Percentiles rank a stretch among this genome's conserved stretches.
Evolutionary conservation across 768 basidiomycete genomes (phyloP).

Genomic region (Psilocybe subaeruginosa): DNA sequence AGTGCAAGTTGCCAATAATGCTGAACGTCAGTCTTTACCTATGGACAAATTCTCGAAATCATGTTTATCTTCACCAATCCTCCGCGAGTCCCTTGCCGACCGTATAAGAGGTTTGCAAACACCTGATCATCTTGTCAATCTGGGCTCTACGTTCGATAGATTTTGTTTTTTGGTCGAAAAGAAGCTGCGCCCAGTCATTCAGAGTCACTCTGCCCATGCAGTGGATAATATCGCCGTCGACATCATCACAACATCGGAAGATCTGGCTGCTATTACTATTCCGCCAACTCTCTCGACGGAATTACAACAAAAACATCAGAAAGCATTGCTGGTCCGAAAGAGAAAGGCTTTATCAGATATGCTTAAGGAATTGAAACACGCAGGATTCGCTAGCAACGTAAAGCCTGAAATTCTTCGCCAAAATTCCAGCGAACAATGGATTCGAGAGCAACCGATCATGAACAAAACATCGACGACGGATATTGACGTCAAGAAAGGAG

Average conservation of each 20-base stretch:
- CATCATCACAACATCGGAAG: slow-evolving; percentile 64
- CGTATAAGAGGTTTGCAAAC: background rate
- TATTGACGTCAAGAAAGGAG: slow-evolving; percentile 42
- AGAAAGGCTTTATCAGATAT: slow-evolving; percentile 90
- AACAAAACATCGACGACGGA: slow-evolving; percentile 23
- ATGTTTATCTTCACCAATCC: background rate
- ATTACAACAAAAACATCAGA: slow-evolving; percentile 63
- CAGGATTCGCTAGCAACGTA: slow-evolving; percentile 73
- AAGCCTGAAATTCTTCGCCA: slow-evolving; percentile 69
- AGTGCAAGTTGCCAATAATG: slow-evolving; percentile 35
- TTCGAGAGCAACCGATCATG: slow-evolving; percentile 62
- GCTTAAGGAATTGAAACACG: slow-evolving; percentile 82
- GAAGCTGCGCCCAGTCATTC: slow-evolving; percentile 46
- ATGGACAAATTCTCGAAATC: background rate
- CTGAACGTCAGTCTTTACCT: slow-evolving; percentile 32
- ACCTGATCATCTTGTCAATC: slow-evolving; percentile 46
- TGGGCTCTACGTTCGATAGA: slow-evolving; percentile 51
- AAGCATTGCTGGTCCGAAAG: slow-evolving; percentile 80
- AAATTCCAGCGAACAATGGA: slow-evolving; percentile 59
- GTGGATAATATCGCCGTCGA: slow-evolving; percentile 62
- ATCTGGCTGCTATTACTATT: slow-evolving; percentile 51
- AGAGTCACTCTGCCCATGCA: slow-evolving; percentile 36
- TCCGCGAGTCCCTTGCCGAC: background rate
- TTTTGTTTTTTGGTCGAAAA: slow-evolving; percentile 48
- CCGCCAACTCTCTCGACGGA: slow-evolving; percentile 46